Conservation (phyloP, 2,329 filamentous ascomycete species). For the Penicillium capsulatum region DNA sequence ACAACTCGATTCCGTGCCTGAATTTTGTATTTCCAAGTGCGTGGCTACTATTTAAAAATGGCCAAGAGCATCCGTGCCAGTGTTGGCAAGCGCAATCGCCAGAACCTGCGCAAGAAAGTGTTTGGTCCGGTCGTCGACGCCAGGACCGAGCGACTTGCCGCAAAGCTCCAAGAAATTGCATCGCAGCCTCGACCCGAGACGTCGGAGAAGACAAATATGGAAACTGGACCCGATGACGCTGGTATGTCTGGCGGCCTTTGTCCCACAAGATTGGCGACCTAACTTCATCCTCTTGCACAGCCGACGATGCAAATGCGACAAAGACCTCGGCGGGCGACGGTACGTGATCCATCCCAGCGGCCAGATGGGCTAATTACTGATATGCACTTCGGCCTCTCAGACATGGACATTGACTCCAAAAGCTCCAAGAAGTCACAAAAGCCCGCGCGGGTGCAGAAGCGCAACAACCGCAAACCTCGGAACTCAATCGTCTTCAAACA, state of each 20-base stretch:
- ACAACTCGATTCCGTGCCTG: background rate
- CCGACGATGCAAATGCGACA: slow-evolving; percentile 16
- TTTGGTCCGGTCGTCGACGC: slow-evolving; percentile 80
- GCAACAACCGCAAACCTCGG: slow-evolving; percentile 31
- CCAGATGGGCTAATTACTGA: background rate
- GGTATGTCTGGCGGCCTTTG: slow-evolving; percentile 21
- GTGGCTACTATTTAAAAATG: slow-evolving; percentile 55
- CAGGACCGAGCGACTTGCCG: slow-evolving; percentile 75
- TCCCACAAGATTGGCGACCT: background rate
- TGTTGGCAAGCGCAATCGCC: slow-evolving; percentile 76
- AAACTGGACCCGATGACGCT: slow-evolving; percentile 20
- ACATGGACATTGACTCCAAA: slow-evolving; percentile 40
- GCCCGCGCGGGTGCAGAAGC: slow-evolving; percentile 39
- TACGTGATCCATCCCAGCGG: slow-evolving; percentile 9
- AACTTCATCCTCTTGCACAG: slow-evolving; percentile 14
- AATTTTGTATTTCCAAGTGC: background rate
- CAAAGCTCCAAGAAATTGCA: slow-evolving; percentile 77
- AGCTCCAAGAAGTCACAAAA: slow-evolving; percentile 26
- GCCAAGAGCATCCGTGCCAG: slow-evolving; percentile 82
- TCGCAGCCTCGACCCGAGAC: slow-evolving; percentile 65
- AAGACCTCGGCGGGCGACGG: slow-evolving; percentile 20
- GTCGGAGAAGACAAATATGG: slow-evolving; percentile 42
- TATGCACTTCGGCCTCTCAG: slow-evolving; percentile 16
- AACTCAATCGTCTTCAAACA: slow-evolving; percentile 40
- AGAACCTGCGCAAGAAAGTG: slow-evolving; percentile 70